phyloP scores from a whole-genome alignment of 306 rosid species.

The Glycine tomentella region DNA sequence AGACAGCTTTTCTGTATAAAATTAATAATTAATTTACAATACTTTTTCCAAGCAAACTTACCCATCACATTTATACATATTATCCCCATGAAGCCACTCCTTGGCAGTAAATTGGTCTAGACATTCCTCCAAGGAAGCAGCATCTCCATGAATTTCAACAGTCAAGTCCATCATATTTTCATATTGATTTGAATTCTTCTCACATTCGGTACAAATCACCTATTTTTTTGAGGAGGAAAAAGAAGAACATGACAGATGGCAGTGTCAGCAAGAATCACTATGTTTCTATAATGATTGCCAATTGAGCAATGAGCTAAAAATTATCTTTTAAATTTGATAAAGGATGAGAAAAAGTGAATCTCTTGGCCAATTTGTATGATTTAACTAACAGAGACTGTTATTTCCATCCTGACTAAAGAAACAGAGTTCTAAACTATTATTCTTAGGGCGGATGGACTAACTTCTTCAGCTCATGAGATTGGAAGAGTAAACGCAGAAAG shows the following conservation, averaged over 20 bases:
- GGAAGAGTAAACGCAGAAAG: conserved; percentile 15
- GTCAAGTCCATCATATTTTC: conserved; percentile 99
- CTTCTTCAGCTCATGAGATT: conserved; percentile 10
- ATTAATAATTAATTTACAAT: conserved; percentile 2
- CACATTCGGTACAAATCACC: conserved; percentile 90
- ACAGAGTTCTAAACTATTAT: not conserved
- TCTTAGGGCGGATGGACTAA: not conserved
- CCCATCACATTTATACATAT: conserved; percentile 98
- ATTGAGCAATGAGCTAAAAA: conserved; percentile 16
- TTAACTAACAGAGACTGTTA: not conserved
- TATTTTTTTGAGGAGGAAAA: conserved; percentile 36
- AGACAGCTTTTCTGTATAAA: no score
- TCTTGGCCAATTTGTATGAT: not conserved
- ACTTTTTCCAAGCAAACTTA: conserved; percentile 60
- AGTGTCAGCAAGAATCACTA: conserved; percentile 22
- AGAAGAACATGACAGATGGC: not conserved
- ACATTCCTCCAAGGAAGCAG: conserved; percentile 92
- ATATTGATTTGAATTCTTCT: conserved; percentile 78
- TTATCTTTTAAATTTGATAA: conserved; percentile 6
- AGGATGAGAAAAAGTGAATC: conserved; percentile 15
- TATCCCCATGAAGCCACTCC: conserved; percentile 94
- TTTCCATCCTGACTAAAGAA: conserved; percentile 15
- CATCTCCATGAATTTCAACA: conserved; percentile 97
- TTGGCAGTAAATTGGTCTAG: conserved; percentile 85
- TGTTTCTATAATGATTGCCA: not conserved